Percentiles rank a stretch among this genome's conserved stretches.
These are phyloP conservation scores for Plasmodiophora brassicae DNA, from an alignment of 208 protist genomes.

Conservation along the genomic window DNA sequence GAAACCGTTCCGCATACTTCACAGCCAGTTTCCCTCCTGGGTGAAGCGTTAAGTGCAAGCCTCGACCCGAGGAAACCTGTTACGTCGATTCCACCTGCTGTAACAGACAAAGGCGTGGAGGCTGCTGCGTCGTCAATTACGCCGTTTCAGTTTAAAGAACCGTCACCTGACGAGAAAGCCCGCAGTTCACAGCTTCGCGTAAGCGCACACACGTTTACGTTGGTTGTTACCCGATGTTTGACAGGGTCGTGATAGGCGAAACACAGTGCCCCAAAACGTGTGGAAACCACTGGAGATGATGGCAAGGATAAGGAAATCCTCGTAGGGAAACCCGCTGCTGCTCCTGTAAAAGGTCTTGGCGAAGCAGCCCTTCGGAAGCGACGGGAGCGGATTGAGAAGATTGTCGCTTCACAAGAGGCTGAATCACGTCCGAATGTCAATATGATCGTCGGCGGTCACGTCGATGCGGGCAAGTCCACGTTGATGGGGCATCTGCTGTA, in stretches of 20 bases:
- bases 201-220: too few species aligned
- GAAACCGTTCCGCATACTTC: too few species aligned
- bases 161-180: background rate
- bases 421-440: background rate
- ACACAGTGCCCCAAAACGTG: too few species aligned
- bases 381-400: background rate
- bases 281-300: too few species aligned
- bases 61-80: background rate
- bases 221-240: too few species aligned
- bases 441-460: conserved; percentile 63
- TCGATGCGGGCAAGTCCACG: conserved; percentile 71
- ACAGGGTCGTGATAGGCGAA: too few species aligned
- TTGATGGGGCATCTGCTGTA: conserved; percentile 61
- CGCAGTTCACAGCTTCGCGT: too few species aligned
- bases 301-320: too few species aligned
- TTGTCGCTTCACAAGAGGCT: background rate
- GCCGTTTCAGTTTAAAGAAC: conserved; percentile 1
- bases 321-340: background rate
- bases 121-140: background rate
- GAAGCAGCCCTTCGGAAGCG: background rate
- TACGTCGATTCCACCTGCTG: background rate
- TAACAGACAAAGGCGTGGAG: too few species aligned
- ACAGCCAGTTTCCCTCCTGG: too few species aligned
- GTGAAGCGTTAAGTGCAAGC: too few species aligned
- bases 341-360: background rate